These are phyloP conservation scores for Boletus pseudo-olivaceus DNA, from an alignment of 768 basidiomycete species.

Conservation along the genomic window DNA sequence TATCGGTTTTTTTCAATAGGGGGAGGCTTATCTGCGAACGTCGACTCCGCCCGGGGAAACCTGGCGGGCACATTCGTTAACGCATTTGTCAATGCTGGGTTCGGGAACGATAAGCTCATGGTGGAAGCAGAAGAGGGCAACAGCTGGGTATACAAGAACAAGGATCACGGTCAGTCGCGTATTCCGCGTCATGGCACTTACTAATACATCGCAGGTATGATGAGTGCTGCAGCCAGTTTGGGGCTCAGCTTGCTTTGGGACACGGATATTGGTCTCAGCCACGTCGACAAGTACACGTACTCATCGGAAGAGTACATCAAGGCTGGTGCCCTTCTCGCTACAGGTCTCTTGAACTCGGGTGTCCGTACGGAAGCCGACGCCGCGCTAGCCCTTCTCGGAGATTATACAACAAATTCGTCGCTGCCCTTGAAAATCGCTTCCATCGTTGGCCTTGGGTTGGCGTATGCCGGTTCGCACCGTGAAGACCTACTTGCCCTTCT, in stretches of 20 bases:
- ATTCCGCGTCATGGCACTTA: background rate
- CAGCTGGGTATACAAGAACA: conserved; percentile 99
- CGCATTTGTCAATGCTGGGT: conserved; percentile 97
- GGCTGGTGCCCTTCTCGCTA: conserved; percentile 93
- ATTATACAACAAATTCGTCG: conserved; percentile 86
- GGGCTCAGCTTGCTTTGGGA: conserved; percentile 96
- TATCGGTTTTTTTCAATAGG: conserved; percentile 36
- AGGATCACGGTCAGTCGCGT: conserved; percentile 75
- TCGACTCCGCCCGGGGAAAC: conserved; percentile 93
- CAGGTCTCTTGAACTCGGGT: conserved; percentile 85
- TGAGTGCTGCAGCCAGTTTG: conserved; percentile 92
- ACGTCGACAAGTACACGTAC: conserved; percentile 97
- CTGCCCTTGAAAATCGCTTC: conserved; percentile 81
- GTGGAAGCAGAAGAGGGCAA: conserved; percentile 93
- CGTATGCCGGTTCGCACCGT: conserved; percentile 91
- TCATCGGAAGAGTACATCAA: conserved; percentile 96
- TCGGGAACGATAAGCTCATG: conserved; percentile 98
- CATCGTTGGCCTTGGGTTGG: conserved; percentile 89
- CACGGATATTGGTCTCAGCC: conserved; percentile 87
- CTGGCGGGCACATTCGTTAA: conserved; percentile 97
- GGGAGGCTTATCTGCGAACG: conserved; percentile 63
- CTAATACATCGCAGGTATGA: conserved; percentile 63
- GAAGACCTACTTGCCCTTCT: conserved; percentile 77
- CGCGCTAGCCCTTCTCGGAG: conserved; percentile 84
- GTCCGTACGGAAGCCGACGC: conserved; percentile 93